Conservation (phyloP, 2,329 filamentous ascomycete genomes). For the Colletotrichum filicis region DNA sequence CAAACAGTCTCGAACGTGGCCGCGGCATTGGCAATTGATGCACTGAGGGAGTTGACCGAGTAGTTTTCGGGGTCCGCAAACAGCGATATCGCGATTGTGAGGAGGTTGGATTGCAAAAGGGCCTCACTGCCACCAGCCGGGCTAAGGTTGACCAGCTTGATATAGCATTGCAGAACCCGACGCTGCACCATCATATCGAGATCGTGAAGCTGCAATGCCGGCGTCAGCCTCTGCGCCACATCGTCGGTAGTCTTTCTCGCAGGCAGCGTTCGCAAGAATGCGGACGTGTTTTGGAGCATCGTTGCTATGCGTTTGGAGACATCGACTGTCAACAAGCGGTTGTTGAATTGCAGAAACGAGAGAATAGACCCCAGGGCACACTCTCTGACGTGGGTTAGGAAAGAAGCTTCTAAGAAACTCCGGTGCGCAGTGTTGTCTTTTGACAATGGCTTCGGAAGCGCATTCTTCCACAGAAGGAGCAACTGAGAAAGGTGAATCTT, state of each 20-base stretch:
- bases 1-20: conserved; percentile 93
- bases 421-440: conserved; percentile 90
- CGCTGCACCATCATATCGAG: conserved; percentile 93
- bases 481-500: conserved; percentile 98
- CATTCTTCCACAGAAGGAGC: conserved; percentile 96
- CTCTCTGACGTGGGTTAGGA: conserved; percentile 93
- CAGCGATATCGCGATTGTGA: conserved; percentile 88
- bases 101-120: conserved; percentile 88
- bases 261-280: conserved; percentile 88
- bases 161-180: conserved; percentile 93
- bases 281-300: conserved; percentile 95
- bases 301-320: conserved; percentile 91
- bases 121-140: conserved; percentile 87
- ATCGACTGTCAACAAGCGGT: conserved; percentile 89
- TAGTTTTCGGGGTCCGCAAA: conserved; percentile 96
- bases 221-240: conserved; percentile 82
- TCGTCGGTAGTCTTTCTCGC: conserved; percentile 88
- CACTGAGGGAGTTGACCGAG: conserved; percentile 84
- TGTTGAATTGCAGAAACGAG: conserved; percentile 94
- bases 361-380: conserved; percentile 92
- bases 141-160: conserved; percentile 88
- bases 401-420: conserved; percentile 88
- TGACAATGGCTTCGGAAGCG: conserved; percentile 90
- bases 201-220: conserved; percentile 88
- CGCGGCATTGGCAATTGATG: conserved; percentile 90